phyloP scores from a whole-genome alignment of 140 eudicot genomes.

The Bidens hawaiensis region DNA sequence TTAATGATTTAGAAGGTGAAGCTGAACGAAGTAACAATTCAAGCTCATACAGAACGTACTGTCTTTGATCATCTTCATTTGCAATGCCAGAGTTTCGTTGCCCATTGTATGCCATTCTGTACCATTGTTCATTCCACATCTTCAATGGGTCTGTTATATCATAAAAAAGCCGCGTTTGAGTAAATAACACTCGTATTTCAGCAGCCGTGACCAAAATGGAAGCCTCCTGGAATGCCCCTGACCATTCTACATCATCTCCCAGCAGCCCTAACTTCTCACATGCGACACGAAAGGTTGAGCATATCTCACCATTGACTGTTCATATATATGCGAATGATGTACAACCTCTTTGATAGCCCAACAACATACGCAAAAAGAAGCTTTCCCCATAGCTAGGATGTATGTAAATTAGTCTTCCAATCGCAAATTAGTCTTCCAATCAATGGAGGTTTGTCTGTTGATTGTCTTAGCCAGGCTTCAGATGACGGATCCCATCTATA shows the following conservation, averaged over 20 bases:
- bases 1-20: background rate
- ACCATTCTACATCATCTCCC: background rate
- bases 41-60: background rate
- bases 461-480: background rate
- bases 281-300: background rate
- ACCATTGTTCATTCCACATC: background rate
- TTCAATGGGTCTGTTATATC: too few species aligned
- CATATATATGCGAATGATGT: too few species aligned
- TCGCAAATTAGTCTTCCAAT: too few species aligned
- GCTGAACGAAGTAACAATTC: background rate
- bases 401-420: background rate
- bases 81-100: background rate
- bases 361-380: too few species aligned
- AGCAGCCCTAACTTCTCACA: background rate
- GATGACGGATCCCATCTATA: background rate
- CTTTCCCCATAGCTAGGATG: background rate
- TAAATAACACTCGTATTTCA: background rate
- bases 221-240: background rate
- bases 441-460: background rate
- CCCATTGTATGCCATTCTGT: background rate
- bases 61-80: background rate
- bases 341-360: too few species aligned
- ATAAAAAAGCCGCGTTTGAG: too few species aligned
- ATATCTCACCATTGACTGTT: too few species aligned
- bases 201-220: background rate